Percentiles rank a stretch among this genome's conserved stretches.
Evolutionary conservation across 2,329 filamentous ascomycete genomes (phyloP).

Genomic region (Podosphaera fusca): DNA sequence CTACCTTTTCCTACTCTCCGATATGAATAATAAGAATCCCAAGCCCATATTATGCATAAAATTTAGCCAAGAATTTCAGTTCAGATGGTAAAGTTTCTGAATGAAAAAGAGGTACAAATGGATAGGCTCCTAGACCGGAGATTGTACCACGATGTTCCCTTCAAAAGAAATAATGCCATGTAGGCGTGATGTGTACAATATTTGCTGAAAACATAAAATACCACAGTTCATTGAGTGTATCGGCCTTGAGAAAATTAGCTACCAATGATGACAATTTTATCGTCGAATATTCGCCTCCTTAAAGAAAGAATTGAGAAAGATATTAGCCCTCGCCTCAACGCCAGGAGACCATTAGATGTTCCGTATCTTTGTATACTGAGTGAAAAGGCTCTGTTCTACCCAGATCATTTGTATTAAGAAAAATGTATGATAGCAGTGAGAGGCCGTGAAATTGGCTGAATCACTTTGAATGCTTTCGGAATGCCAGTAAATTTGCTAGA

Average conservation of each 20-base stretch:
- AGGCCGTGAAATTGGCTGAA: neutral
- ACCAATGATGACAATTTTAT: neutral
- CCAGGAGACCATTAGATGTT: neutral
- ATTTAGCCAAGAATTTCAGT: neutral
- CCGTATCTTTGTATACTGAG: neutral
- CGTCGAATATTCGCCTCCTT: neutral
- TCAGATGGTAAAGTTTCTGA: neutral
- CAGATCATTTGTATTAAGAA: neutral
- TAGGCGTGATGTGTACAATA: neutral
- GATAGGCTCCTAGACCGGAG: neutral
- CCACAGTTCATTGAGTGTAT: neutral
- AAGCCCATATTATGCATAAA: neutral
- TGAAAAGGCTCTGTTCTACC: neutral
- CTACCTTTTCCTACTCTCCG: neutral
- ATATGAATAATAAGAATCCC: neutral
- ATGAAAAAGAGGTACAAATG: neutral
- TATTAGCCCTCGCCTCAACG: neutral
- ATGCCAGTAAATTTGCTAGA: slow-evolving; percentile 68
- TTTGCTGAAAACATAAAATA: neutral
- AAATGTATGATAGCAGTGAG: neutral
- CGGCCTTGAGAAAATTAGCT: neutral
- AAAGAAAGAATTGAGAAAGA: neutral
- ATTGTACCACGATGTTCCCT: neutral
- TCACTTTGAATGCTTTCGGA: slow-evolving; percentile 52
- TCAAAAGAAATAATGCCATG: neutral